These are phyloP conservation scores for Termitomyces sp. DNA, from an alignment of 768 basidiomycete species.

Conservation along the genomic window DNA sequence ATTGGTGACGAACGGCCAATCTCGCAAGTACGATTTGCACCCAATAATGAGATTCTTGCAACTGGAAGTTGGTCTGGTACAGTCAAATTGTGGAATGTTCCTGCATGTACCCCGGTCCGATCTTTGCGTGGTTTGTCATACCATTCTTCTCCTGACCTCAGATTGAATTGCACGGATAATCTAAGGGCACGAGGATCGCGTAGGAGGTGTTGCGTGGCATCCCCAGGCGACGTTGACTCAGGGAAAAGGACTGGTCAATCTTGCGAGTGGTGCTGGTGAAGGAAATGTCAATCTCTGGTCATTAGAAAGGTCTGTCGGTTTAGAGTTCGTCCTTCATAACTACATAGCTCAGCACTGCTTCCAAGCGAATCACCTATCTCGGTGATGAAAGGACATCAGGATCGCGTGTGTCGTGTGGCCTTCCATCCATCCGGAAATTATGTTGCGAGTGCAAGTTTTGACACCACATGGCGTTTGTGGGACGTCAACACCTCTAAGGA, in stretches of 20 bases:
- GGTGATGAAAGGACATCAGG: conserved; percentile 81
- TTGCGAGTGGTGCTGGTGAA: conserved; percentile 91
- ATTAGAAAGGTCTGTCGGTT: conserved; percentile 57
- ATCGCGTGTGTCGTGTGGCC: conserved; percentile 87
- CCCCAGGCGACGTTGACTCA: conserved; percentile 81
- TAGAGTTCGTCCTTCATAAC: background rate
- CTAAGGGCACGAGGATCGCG: conserved; percentile 80
- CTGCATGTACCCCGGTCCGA: conserved; percentile 75
- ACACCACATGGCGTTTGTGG: conserved; percentile 97
- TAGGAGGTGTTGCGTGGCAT: conserved; percentile 98
- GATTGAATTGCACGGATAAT: conserved; percentile 2
- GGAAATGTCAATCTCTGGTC: conserved; percentile 86
- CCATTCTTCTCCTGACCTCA: background rate
- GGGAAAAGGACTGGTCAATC: conserved; percentile 60
- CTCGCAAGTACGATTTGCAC: conserved; percentile 90
- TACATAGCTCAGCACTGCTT: background rate
- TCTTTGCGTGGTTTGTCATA: conserved; percentile 57
- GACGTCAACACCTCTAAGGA: conserved; percentile 81
- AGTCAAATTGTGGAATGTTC: conserved; percentile 94
- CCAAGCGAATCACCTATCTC: conserved; percentile 81
- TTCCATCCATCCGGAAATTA: conserved; percentile 97
- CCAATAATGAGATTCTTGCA: conserved; percentile 81
- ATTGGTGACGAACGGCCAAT: conserved; percentile 96
- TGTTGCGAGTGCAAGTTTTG: conserved; percentile 92
- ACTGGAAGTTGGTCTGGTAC: conserved; percentile 97